Evolutionary conservation across 257 asterid species (phyloP).

Genomic region (Lantana camara): DNA sequence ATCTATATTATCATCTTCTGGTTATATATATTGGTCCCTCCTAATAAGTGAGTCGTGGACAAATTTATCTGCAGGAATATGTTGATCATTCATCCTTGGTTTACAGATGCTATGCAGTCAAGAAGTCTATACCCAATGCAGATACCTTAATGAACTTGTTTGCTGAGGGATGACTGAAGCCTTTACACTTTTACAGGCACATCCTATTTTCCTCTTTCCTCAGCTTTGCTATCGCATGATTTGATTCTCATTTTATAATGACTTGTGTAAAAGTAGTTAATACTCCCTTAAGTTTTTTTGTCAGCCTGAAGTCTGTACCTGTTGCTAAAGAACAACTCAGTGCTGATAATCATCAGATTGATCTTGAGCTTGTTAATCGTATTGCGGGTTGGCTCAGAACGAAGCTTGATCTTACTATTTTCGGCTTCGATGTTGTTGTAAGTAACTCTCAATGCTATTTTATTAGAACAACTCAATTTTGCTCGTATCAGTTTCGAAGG

Average conservation of each 20-base stretch:
- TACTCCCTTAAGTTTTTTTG: slow-evolving; percentile 25
- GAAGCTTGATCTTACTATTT: slow-evolving; percentile 75
- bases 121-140: slow-evolving; percentile 88
- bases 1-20: slow-evolving; percentile 26
- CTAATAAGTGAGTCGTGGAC: slow-evolving; percentile 12
- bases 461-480: no score
- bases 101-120: slow-evolving; percentile 81
- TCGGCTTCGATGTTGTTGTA: slow-evolving; percentile 95
- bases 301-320: slow-evolving; percentile 92
- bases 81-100: slow-evolving; percentile 90
- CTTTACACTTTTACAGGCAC: slow-evolving; percentile 90
- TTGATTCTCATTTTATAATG: slow-evolving; percentile 25
- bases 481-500: not conserved
- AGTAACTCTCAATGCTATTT: slow-evolving; percentile 49
- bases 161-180: slow-evolving; percentile 54
- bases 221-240: not conserved
- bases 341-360: slow-evolving; percentile 49
- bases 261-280: slow-evolving; percentile 19
- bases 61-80: slow-evolving; percentile 70
- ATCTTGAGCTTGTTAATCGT: slow-evolving; percentile 73
- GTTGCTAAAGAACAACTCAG: slow-evolving; percentile 49
- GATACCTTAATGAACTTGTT: slow-evolving; percentile 61
- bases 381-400: slow-evolving; percentile 82
- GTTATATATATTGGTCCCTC: slow-evolving; percentile 22
- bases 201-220: slow-evolving; percentile 20